A percentile compares a stretch with the other conserved stretches of the same genome.
Evolutionary conservation across 768 basidiomycete genomes (phyloP).

Genomic region (Trametes sanguinea): DNA sequence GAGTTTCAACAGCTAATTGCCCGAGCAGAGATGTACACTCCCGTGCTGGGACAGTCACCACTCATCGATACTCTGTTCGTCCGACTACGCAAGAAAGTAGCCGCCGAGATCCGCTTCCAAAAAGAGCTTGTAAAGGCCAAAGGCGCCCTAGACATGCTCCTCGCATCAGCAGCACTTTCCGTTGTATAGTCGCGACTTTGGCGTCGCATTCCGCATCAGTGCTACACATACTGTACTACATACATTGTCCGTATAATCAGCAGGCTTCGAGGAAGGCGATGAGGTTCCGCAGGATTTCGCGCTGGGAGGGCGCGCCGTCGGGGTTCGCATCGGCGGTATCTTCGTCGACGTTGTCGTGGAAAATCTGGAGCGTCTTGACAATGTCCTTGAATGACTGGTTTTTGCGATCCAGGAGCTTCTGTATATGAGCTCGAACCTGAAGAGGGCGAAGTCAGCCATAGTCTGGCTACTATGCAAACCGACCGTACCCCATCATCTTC

Average conservation of each 20-base stretch:
- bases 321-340: conserved; percentile 41
- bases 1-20: neutral
- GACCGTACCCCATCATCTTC: conserved; percentile 92
- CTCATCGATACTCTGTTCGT: conserved; percentile 86
- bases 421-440: conserved; percentile 77
- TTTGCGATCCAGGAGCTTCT: conserved; percentile 74
- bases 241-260: conserved; percentile 27
- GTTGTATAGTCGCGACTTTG: conserved; percentile 10
- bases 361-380: conserved; percentile 67
- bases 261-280: conserved; percentile 58
- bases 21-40: conserved; percentile 80
- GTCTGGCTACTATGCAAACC: conserved; percentile 7
- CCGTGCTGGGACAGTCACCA: conserved; percentile 92
- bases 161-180: conserved; percentile 55
- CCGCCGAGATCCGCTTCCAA: conserved; percentile 85
- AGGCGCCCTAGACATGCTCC: conserved; percentile 91
- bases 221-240: conserved; percentile 20
- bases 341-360: conserved; percentile 73
- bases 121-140: conserved; percentile 78
- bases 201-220: conserved; percentile 6
- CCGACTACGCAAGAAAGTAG: conserved; percentile 80
- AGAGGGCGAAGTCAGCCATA: conserved; percentile 1
- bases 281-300: conserved; percentile 67
- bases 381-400: conserved; percentile 72
- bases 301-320: conserved; percentile 52